These are phyloP conservation scores for Mucor irregularis DNA, from an alignment of 371 early-diverging fungal genomes.

Conservation along the genomic window DNA sequence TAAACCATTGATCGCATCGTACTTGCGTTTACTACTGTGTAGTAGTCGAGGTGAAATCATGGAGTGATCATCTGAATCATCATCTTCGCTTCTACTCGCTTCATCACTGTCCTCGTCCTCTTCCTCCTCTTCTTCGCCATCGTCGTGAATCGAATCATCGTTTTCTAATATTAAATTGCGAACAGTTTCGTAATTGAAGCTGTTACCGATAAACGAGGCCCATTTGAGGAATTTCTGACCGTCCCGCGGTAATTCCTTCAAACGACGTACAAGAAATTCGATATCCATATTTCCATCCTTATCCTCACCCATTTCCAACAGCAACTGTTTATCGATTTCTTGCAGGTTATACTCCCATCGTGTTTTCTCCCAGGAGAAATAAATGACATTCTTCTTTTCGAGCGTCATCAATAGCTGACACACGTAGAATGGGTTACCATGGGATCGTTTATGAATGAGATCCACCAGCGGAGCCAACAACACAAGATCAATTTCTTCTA, in stretches of 20 bases:
- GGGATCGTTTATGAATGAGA: slow-evolving; percentile 39
- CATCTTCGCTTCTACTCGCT: not conserved
- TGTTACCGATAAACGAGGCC: slow-evolving; percentile 53
- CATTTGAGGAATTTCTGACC: slow-evolving; percentile 50
- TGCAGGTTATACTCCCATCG: slow-evolving; percentile 53
- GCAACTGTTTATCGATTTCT: slow-evolving; percentile 42
- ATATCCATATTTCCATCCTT: slow-evolving; percentile 37
- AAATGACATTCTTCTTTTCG: slow-evolving; percentile 47
- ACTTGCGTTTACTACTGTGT: slow-evolving; percentile 1
- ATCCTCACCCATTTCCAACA: slow-evolving; percentile 22
- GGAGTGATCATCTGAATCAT: not conserved
- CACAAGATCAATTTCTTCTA: slow-evolving; percentile 33
- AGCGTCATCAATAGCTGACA: slow-evolving; percentile 40
- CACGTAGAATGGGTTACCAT: slow-evolving; percentile 49
- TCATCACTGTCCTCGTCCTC: slow-evolving; percentile 18
- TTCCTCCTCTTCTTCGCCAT: slow-evolving; percentile 11
- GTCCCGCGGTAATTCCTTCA: slow-evolving; percentile 47
- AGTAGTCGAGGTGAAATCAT: not conserved
- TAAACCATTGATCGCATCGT: slow-evolving; percentile 47
- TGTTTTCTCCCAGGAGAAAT: slow-evolving; percentile 48
- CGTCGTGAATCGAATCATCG: slow-evolving; percentile 26
- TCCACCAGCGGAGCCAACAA: slow-evolving; percentile 42
- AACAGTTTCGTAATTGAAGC: slow-evolving; percentile 45
- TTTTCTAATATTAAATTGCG: slow-evolving; percentile 42
- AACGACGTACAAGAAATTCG: slow-evolving; percentile 40